Evolutionary conservation across 2,329 filamentous ascomycete genomes (phyloP).

Genomic region (Escovopsis weberi): DNA sequence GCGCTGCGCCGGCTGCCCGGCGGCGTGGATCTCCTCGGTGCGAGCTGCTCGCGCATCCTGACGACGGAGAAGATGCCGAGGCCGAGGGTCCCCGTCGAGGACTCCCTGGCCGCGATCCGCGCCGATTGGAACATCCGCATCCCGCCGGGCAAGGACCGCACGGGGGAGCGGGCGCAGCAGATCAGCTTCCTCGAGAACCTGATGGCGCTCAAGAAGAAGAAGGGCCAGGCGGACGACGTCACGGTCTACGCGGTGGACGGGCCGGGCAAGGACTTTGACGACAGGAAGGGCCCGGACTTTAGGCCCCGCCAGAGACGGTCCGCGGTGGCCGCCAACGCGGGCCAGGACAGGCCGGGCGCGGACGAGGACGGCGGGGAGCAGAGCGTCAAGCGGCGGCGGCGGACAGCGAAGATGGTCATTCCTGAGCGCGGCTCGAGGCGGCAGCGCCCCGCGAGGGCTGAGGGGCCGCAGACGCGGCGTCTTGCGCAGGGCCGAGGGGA

Average conservation of each 20-base stretch:
- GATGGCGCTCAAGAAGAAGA: slow-evolving; percentile 47
- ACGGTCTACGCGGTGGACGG: slow-evolving; percentile 40
- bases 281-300: slow-evolving; percentile 26
- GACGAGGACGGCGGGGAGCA: slow-evolving; percentile 13
- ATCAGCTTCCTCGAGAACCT: slow-evolving; percentile 50
- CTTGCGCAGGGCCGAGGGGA: slow-evolving; percentile 2
- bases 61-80: slow-evolving; percentile 49
- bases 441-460: no score
- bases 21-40: slow-evolving; percentile 57
- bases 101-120: slow-evolving; percentile 24
- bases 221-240: slow-evolving; percentile 50
- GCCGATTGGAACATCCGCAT: slow-evolving; percentile 30
- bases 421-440: no score
- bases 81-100: slow-evolving; percentile 24
- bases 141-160: slow-evolving; percentile 29
- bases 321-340: not conserved
- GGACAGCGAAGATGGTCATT: not conserved
- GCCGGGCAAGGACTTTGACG: slow-evolving; percentile 25
- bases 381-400: slow-evolving; percentile 1
- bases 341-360: slow-evolving; percentile 7
- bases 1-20: slow-evolving; percentile 36
- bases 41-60: slow-evolving; percentile 53
- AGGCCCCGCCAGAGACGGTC: slow-evolving; percentile 17
- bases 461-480: no score
- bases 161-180: slow-evolving; percentile 32